A percentile compares a stretch with the other conserved stretches of the same genome.
Conservation (phyloP, 768 basidiomycete species). For the Pholiota conissans region DNA sequence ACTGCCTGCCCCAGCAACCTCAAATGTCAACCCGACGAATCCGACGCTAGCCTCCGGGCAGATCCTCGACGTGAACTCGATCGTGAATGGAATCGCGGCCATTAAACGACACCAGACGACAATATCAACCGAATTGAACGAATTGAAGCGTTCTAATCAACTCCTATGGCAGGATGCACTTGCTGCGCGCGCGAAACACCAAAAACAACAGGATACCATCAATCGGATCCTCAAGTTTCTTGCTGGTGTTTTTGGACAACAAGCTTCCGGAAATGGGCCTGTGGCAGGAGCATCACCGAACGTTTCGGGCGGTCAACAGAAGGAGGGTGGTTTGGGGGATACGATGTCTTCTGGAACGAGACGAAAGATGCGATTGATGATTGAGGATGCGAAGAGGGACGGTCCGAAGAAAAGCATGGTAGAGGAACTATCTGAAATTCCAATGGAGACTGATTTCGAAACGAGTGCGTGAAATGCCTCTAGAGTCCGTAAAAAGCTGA, state of each 20-base stretch:
- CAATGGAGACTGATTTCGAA: constrained; percentile 17
- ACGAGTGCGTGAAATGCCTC: constrained; percentile 13
- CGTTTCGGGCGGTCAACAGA: constrained; percentile 27
- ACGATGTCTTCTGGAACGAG: constrained; percentile 7
- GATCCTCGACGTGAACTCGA: constrained; percentile 72
- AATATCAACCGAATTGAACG: constrained; percentile 88
- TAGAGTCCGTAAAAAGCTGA: constrained; percentile 1
- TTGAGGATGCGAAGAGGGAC: constrained; percentile 53
- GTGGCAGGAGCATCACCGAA: constrained; percentile 9
- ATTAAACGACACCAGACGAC: constrained; percentile 92
- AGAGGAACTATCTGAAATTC: constrained; percentile 23
- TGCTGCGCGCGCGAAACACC: constrained; percentile 72
- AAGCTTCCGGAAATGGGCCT: constrained; percentile 38
- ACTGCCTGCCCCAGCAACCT: not conserved
- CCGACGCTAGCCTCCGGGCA: constrained; percentile 43
- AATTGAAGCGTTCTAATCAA: constrained; percentile 85
- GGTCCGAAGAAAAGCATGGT: constrained; percentile 31
- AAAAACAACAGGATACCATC: constrained; percentile 95
- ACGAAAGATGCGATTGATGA: constrained; percentile 54
- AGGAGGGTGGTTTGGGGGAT: constrained; percentile 21
- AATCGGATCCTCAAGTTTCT: constrained; percentile 94
- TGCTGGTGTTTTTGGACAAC: constrained; percentile 83
- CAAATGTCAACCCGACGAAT: not conserved
- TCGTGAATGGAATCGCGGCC: constrained; percentile 78
- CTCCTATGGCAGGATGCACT: constrained; percentile 92